Evolutionary conservation across 169 alveolate genomes (phyloP), one percentile per base, ranked within the genome.

Genomic region (Cryptosporidium canis): DNA sequence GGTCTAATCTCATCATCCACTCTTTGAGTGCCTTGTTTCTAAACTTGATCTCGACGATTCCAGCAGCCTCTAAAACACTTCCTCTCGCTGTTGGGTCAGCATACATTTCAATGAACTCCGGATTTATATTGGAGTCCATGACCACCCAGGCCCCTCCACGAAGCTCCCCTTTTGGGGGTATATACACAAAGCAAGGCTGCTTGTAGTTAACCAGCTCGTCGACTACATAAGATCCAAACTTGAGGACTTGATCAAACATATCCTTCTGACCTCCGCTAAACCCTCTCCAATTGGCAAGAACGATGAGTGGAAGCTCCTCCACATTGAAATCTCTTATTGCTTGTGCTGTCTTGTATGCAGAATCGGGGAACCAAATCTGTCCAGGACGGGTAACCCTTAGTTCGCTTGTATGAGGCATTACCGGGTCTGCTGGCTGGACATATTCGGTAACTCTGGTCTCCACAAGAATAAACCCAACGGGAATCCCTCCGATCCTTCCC

Each of bases 131-230:
- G 24, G 94, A 94, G 68, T 94, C 96, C 9, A 94, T 93, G 56
- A 94, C 96, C 29, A 94, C 96, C 96, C 96, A 94, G 41, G 96
- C 93, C 11, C 96, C 96, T 3, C 96, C 96, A 18, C 96, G 92
- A 18, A 94, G 68, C 72, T 94, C 96, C 4, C 94, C 96, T 9
- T 51, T 85, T 16, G 94, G 94, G 16, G 96, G 96, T 53, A 94
- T 92, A 92, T 94, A 94, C 41, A 94, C 94, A 53, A 94, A 92
- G 72, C 93, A 91, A 43, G 96, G 95, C 58, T 94, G 96, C 58
- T 85, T 67, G 91, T 92, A 94, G 67, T 91, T 92, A 24, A 94
- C 96, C 64, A 94, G 83, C 21, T 93, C 95, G 45, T 94, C 95
- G 43, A 94, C 96, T 44, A 94, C 93, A 85, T 90, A 92, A 4